Percentiles rank a stretch among this genome's conserved stretches.
These are phyloP conservation scores for Kwoniella heveanensis DNA, from an alignment of 768 basidiomycete genomes.

Conservation along the genomic window DNA sequence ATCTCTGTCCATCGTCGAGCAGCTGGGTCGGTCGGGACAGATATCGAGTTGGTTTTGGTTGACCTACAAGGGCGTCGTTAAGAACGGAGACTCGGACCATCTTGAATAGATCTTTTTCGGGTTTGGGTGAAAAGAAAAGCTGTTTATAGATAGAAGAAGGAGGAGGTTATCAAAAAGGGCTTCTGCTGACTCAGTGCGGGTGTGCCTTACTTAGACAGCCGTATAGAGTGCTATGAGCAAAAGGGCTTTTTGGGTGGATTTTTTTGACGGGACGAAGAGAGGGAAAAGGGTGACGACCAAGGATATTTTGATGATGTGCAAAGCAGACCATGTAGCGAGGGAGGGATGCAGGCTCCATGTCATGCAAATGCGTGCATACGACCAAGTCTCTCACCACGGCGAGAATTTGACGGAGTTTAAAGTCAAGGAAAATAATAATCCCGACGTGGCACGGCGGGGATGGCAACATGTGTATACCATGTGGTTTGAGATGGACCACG, in stretches of 20 bases:
- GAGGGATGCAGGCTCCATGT: not conserved
- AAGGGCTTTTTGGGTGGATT: conserved; percentile 18
- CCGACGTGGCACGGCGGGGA: conserved; percentile 25
- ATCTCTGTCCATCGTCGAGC: not conserved
- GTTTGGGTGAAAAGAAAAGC: conserved; percentile 14
- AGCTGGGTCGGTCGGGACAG: not conserved
- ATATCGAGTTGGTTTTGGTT: too few species aligned
- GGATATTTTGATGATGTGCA: conserved; percentile 9
- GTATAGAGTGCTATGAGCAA: conserved; percentile 49
- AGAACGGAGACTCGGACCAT: conserved; percentile 60
- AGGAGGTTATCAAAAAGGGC: conserved; percentile 23
- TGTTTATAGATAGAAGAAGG: conserved; percentile 14
- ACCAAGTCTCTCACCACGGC: too few species aligned
- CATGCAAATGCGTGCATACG: too few species aligned
- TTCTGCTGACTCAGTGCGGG: conserved; percentile 54
- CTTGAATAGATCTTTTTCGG: conserved; percentile 47
- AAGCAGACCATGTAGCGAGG: not conserved
- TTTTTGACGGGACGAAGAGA: not conserved
- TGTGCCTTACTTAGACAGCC: conserved; percentile 53
- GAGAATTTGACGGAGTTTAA: conserved; percentile 20
- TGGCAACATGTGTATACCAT: not conserved
- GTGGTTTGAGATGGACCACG: not conserved
- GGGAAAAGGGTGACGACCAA: not conserved
- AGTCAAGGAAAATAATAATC: not conserved
- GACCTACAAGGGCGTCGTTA: conserved; percentile 56